These are phyloP conservation scores for Boletus rubescentipes DNA, from an alignment of 768 basidiomycete genomes.

Conservation along the genomic window DNA sequence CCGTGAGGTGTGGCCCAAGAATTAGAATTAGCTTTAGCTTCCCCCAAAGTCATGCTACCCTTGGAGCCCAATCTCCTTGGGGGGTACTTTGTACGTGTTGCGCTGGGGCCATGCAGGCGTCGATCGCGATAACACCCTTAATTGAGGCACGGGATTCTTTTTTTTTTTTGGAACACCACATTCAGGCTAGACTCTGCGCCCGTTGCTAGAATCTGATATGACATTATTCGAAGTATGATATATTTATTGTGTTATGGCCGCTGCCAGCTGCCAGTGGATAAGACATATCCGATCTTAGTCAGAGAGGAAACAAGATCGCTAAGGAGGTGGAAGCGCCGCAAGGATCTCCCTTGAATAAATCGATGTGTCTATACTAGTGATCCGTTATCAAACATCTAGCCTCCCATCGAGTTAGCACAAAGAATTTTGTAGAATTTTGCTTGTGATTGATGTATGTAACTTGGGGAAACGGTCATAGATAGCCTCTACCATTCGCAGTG, in stretches of 20 bases:
- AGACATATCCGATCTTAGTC: conserved; percentile 4
- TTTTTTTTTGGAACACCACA: conserved; percentile 6
- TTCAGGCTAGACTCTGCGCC: conserved; percentile 12
- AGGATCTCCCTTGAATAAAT: neutral
- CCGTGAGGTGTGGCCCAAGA: conserved; percentile 6
- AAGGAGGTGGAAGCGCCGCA: neutral
- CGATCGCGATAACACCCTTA: conserved; percentile 31
- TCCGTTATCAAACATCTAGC: conserved; percentile 9
- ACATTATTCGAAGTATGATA: conserved; percentile 9
- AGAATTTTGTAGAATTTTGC: neutral
- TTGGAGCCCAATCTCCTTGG: conserved; percentile 59
- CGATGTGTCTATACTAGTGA: neutral
- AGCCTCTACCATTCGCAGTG: neutral
- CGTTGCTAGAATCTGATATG: conserved; percentile 15
- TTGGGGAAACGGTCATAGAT: conserved; percentile 2
- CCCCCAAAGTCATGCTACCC: conserved; percentile 26
- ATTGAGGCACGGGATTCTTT: conserved; percentile 23
- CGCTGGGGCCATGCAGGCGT: conserved; percentile 19
- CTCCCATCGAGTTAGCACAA: conserved; percentile 3
- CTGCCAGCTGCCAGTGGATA: neutral
- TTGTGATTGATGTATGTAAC: neutral
- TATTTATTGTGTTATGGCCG: conserved; percentile 5
- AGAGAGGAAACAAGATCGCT: neutral
- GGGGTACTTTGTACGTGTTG: conserved; percentile 38
- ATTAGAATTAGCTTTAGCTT: conserved; percentile 3